Conservation (phyloP, 2,329 filamentous ascomycete genomes). For the Dactylellina parvicollis region DNA sequence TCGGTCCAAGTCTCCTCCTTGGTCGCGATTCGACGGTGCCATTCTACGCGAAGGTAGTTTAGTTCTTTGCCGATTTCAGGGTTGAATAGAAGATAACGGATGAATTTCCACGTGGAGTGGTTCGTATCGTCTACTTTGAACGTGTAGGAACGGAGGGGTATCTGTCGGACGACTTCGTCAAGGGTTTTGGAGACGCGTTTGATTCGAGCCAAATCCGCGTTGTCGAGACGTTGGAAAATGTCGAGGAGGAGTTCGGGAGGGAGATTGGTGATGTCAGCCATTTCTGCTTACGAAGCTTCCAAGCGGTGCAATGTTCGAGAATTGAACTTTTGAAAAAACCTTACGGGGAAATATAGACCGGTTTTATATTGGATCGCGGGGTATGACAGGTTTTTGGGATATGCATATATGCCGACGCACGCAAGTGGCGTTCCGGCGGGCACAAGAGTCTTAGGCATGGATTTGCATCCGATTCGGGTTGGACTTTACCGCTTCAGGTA, state of each 20-base stretch:
- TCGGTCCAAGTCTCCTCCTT: neutral
- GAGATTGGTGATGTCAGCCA: conserved; percentile 1
- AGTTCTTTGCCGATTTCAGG: neutral
- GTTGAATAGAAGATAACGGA: neutral
- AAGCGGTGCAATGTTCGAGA: no score
- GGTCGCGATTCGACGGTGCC: conserved; percentile 3
- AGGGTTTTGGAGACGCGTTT: conserved; percentile 2
- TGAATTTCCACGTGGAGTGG: conserved; percentile 4
- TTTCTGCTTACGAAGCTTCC: no score
- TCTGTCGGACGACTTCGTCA: neutral
- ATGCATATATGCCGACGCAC: no score
- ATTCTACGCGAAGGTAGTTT: neutral
- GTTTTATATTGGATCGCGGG: no score
- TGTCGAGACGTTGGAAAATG: conserved; percentile 17
- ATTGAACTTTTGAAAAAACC: no score
- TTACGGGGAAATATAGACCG: no score
- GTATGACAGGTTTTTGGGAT: no score
- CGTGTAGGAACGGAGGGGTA: neutral
- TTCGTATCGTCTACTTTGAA: neutral
- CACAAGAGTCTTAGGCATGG: no score
- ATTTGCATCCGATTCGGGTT: no score
- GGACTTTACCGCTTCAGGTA: no score
- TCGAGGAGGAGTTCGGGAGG: conserved; percentile 13
- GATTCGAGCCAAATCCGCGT: conserved; percentile 4
- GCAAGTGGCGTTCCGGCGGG: no score